phyloP scores from a whole-genome alignment of 768 basidiomycete species.

The Steccherinum ochraceum region DNA sequence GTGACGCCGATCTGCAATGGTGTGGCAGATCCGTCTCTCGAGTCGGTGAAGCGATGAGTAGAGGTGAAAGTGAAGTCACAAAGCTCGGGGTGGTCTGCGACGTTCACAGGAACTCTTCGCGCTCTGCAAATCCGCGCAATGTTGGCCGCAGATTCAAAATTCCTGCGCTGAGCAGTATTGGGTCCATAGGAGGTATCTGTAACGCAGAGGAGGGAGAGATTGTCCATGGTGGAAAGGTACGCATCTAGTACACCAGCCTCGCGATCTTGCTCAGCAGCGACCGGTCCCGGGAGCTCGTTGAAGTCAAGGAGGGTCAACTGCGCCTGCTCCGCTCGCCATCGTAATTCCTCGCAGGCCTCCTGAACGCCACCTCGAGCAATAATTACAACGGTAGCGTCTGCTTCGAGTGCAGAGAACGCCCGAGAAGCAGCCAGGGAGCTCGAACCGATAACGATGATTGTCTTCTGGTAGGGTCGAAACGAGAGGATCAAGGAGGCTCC shows the following conservation, averaged over 20 bases:
- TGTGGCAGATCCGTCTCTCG: constrained; percentile 36
- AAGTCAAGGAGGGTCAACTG: constrained; percentile 59
- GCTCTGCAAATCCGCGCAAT: constrained; percentile 50
- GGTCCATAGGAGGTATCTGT: constrained; percentile 64
- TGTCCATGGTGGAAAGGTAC: constrained; percentile 32
- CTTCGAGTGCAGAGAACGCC: constrained; percentile 76
- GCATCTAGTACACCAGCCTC: constrained; percentile 42
- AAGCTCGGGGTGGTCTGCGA: constrained; percentile 79
- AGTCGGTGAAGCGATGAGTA: constrained; percentile 71
- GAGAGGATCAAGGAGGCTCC: constrained; percentile 80
- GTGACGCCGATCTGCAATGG: constrained; percentile 76
- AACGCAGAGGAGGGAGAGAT: constrained; percentile 60
- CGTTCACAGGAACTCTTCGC: constrained; percentile 70
- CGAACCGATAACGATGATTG: constrained; percentile 69
- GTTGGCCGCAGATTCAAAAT: constrained; percentile 44
- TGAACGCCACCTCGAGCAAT: constrained; percentile 42
- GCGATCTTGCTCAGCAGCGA: constrained; percentile 19
- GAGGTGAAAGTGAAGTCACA: constrained; percentile 90
- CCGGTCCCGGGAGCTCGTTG: constrained; percentile 35
- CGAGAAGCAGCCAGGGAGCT: constrained; percentile 80
- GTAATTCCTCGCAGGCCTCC: constrained; percentile 63
- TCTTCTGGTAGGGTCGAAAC: constrained; percentile 51
- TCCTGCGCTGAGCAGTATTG: constrained; percentile 31
- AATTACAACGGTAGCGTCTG: constrained; percentile 67
- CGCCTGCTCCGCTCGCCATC: constrained; percentile 48